Conservation (phyloP, 495 filamentous ascomycete genomes). For the Xylaria scruposa region DNA sequence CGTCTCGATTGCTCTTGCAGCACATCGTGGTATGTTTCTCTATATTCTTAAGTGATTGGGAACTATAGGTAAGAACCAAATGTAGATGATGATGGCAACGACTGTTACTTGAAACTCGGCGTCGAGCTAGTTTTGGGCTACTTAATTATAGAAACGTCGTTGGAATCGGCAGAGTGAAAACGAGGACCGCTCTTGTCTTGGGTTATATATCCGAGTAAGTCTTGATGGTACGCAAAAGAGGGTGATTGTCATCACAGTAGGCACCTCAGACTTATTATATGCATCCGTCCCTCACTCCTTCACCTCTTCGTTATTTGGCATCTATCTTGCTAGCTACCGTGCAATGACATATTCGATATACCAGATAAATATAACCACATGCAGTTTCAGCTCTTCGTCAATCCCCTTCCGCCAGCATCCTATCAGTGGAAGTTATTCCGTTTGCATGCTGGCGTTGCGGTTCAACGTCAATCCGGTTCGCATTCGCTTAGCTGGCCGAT, state of each 20-base stretch:
- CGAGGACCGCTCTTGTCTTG: neutral
- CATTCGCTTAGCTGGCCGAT: neutral
- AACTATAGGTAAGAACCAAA: neutral
- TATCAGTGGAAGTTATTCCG: neutral
- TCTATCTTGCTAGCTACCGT: neutral
- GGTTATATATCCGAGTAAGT: neutral
- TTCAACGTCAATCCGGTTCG: constrained; percentile 4
- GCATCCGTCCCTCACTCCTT: neutral
- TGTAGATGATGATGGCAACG: neutral
- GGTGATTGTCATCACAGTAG: neutral
- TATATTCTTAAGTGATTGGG: neutral
- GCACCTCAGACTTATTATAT: neutral
- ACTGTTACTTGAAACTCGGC: neutral
- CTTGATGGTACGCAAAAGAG: neutral
- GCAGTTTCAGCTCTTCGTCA: neutral
- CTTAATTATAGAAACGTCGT: neutral
- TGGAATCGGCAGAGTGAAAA: neutral
- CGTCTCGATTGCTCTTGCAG: neutral
- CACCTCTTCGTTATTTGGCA: neutral
- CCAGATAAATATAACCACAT: neutral
- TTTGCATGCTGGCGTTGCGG: neutral
- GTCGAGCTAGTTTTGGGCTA: neutral
- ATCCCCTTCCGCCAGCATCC: neutral
- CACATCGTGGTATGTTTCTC: neutral
- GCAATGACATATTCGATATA: neutral